These are phyloP conservation scores for Syncephalastrum racemosum DNA, from an alignment of 371 early-diverging fungal genomes.

Conservation along the genomic window DNA sequence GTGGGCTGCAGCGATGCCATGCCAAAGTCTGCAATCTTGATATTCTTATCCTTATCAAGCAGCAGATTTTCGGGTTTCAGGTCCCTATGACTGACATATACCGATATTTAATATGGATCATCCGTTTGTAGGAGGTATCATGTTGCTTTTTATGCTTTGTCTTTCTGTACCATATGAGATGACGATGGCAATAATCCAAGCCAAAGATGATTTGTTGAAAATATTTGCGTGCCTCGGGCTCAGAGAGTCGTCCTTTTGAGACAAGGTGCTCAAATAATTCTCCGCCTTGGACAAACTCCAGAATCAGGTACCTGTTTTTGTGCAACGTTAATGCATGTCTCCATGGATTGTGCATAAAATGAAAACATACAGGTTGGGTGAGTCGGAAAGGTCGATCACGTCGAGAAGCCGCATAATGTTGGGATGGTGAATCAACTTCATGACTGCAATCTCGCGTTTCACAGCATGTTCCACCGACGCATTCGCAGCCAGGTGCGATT, in stretches of 20 bases:
- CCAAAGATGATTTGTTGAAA: slow-evolving; percentile 96
- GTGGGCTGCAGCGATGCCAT: slow-evolving; percentile 79
- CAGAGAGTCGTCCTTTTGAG: slow-evolving; percentile 83
- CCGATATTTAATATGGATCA: background rate
- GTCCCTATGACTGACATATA: slow-evolving; percentile 88
- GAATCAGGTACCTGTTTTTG: slow-evolving; percentile 79
- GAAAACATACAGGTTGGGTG: slow-evolving; percentile 67
- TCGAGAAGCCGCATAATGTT: slow-evolving; percentile 88
- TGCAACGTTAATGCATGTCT: background rate
- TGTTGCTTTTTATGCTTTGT: background rate
- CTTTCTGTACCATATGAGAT: slow-evolving; percentile 80
- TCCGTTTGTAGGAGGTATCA: too few relatives aligned
- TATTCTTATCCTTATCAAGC: slow-evolving; percentile 74
- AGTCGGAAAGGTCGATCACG: slow-evolving; percentile 73
- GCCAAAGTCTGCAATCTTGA: slow-evolving; percentile 87
- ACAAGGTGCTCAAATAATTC: slow-evolving; percentile 96
- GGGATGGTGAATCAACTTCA: slow-evolving; percentile 92
- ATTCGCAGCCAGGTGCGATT: slow-evolving; percentile 59
- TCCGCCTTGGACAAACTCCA: slow-evolving; percentile 96
- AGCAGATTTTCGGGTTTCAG: slow-evolving; percentile 96
- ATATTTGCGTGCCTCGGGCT: slow-evolving; percentile 85
- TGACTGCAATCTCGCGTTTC: slow-evolving; percentile 92
- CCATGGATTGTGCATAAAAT: background rate
- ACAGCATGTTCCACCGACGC: slow-evolving; percentile 75
- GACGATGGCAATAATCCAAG: slow-evolving; percentile 91